Percentiles rank a stretch among this genome's conserved stretches.
Evolutionary conservation across 176 grass and related monocot species (phyloP).

Genomic region (Phoenix dactylifera): DNA sequence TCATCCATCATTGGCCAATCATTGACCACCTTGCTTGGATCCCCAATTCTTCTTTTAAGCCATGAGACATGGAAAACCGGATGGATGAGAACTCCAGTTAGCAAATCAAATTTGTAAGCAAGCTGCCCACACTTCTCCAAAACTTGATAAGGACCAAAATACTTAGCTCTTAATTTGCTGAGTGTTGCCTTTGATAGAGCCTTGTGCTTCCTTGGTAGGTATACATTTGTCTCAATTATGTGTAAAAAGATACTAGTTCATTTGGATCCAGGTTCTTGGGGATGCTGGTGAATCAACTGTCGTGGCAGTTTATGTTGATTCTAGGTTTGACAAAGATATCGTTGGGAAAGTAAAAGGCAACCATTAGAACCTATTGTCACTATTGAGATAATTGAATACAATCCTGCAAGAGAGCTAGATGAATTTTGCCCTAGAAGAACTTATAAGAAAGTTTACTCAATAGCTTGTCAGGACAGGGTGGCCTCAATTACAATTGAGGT

Average conservation of each 20-base stretch:
- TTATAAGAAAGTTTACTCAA: slow-evolving; percentile 12
- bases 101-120: too few relatives aligned
- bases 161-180: too few relatives aligned
- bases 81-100: too few relatives aligned
- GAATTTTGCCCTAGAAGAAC: slow-evolving; percentile 29
- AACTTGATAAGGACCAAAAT: too few relatives aligned
- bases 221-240: too few relatives aligned
- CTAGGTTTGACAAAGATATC: slow-evolving; percentile 26
- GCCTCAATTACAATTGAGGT: slow-evolving; percentile 32
- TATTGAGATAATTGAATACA: slow-evolving; percentile 34
- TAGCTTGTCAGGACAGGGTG: slow-evolving; percentile 8
- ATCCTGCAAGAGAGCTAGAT: slow-evolving; percentile 48
- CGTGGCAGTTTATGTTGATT: slow-evolving; percentile 58
- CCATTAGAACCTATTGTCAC: slow-evolving; percentile 57
- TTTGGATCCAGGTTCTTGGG: slow-evolving; percentile 43
- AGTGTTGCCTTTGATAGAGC: too few relatives aligned
- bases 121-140: too few relatives aligned
- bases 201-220: too few relatives aligned
- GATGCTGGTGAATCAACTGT: slow-evolving; percentile 72
- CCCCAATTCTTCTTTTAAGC: too few relatives aligned
- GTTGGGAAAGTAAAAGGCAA: slow-evolving; percentile 58
- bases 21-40: too few relatives aligned
- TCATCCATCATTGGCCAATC: too few relatives aligned
- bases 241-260: background rate
- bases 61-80: too few relatives aligned